A percentile compares a stretch with the other conserved stretches of the same genome.
These are phyloP conservation scores for Daucus carota DNA, from an alignment of 129 eudicot genomes.

Conservation along the genomic window DH1_v3.0 NC_030381.2:53251001-53251500, in stretches of 20 bases:
- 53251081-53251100: constrained; percentile 42
- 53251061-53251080: constrained; percentile 10
- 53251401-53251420: constrained; percentile 19
- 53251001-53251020: background rate
- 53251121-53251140: constrained; percentile 70
- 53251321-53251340: constrained; percentile 35
- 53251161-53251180: constrained; percentile 12
- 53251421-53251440: constrained; percentile 6
- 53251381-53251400: constrained; percentile 73
- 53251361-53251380: constrained; percentile 70
- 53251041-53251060: background rate
- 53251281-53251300: constrained; percentile 12
- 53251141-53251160: constrained; percentile 49
- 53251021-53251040: background rate
- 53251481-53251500: constrained; percentile 12
- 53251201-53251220: constrained; percentile 9
- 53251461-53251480: background rate
- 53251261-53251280: constrained; percentile 11
- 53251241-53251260: constrained; percentile 11
- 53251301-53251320: constrained; percentile 6
- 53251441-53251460: constrained; percentile 5
- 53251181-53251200: constrained; percentile 5
- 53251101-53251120: constrained; percentile 57
- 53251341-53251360: constrained; percentile 56
- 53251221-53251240: constrained; percentile 12